Conservation (phyloP, 345 rosid species). For the Orychophragmus violaceus region DNA sequence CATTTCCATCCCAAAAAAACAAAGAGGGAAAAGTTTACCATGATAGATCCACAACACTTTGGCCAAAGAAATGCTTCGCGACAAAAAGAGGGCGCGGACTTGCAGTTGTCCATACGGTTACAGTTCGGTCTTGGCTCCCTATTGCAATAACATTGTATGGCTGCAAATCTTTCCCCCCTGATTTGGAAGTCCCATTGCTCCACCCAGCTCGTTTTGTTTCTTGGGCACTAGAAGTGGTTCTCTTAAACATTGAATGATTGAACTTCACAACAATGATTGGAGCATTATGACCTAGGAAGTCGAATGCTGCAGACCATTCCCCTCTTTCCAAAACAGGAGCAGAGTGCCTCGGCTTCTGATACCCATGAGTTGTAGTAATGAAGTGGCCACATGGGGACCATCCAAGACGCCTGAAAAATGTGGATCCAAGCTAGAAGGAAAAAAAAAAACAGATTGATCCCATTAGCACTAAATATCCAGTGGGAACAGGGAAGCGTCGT, state of each 20-base stretch:
- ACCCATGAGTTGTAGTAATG: constrained; percentile 96
- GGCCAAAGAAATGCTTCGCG: constrained; percentile 94
- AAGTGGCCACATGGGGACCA: constrained; percentile 99
- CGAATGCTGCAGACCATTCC: constrained; percentile 97
- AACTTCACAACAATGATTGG: constrained; percentile 94
- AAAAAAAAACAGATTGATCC: constrained; percentile 2
- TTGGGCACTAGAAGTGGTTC: constrained; percentile 42
- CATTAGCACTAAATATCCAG: constrained; percentile 19
- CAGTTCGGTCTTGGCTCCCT: constrained; percentile 98
- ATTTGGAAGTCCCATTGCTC: constrained; percentile 80
- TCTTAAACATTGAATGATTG: constrained; percentile 91
- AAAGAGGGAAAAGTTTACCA: constrained; percentile 51
- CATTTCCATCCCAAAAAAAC: background rate
- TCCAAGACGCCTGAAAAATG: constrained; percentile 97
- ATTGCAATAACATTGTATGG: constrained; percentile 95
- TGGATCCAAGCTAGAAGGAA: constrained; percentile 87
- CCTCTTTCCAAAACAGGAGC: constrained; percentile 99
- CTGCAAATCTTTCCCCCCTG: constrained; percentile 74
- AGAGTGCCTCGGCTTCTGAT: constrained; percentile 99
- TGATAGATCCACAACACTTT: constrained; percentile 97
- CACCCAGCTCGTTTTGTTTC: constrained; percentile 64
- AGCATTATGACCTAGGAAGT: constrained; percentile 97
- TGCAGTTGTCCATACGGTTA: constrained; percentile 99
- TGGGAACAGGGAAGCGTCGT: background rate
- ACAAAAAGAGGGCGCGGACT: constrained; percentile 96